These are phyloP conservation scores for Cicer bijugum DNA, from an alignment of 306 rosid species.

Conservation along the genomic window DNA sequence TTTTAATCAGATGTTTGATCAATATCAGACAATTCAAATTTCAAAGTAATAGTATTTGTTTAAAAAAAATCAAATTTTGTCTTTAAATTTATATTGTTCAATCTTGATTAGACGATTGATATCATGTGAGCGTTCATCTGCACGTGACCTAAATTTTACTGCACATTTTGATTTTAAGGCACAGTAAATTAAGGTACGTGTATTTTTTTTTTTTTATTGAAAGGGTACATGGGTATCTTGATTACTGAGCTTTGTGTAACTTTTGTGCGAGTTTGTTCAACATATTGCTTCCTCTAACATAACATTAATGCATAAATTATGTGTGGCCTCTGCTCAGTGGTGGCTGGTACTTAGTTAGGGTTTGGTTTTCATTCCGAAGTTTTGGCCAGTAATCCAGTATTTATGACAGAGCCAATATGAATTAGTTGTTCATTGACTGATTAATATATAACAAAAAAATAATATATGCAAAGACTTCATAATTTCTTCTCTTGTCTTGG, in stretches of 20 bases:
- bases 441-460: not conserved
- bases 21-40: no score
- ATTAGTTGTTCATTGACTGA: constrained; percentile 8
- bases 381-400: not conserved
- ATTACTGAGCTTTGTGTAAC: constrained; percentile 41
- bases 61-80: no score
- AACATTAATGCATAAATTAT: constrained; percentile 37
- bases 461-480: no score
- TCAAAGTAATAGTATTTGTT: no score
- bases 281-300: constrained; percentile 42
- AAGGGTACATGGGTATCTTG: constrained; percentile 13
- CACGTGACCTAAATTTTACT: not conserved
- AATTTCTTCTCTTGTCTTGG: no score
- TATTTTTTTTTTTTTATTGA: no score
- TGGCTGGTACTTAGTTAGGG: constrained; percentile 45
- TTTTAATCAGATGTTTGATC: no score
- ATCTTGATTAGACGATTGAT: no score
- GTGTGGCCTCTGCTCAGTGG: constrained; percentile 33
- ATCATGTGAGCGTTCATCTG: accelerated
- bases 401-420: not conserved
- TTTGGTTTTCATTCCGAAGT: constrained; percentile 34
- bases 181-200: not conserved
- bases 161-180: constrained; percentile 36
- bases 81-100: no score
- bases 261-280: constrained; percentile 14